Base-by-base conservation (phyloP, 257 asterid genomes). In the Oldenlandia corymbosa region DNA sequence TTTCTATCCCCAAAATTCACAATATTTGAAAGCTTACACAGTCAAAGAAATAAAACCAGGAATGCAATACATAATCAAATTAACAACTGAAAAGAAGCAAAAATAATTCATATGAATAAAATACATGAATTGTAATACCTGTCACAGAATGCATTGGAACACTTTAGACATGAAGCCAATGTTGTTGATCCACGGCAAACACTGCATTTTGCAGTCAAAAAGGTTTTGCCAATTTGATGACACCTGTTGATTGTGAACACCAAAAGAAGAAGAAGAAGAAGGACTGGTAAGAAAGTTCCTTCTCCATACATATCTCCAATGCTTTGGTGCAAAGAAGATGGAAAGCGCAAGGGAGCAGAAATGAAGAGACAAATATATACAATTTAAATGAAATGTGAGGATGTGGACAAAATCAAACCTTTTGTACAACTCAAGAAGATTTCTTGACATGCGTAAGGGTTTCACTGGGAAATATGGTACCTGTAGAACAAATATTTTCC, bases 91-190 rank as follows among this genome's bases (percentile, higher is more conserved):
- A 46, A 26, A 28, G 65, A 32, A 24, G 32, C n/a, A 13, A 61
- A 76, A 43, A 36, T 20, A 41, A 13, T 27, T 41, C 17, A 52
- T 5, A 4, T 24, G 42, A 30, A 56, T 9, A n/a, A n/a, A n/a
- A n/a, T n/a, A n/a, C n/a, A n/a, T 66, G 39, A 60, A 37, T 57
- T 60, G 58, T 47, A 74, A 66, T 76, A 88, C 97, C 95, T 72
- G 75, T 90, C 97, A 74, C 97, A 90, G 66, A 77, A 82, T 53
- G 76, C 75, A 69, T 84, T 85, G 63, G 80, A 77, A 69, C 97
- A 90, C 67, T 73, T 70, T 21, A 90, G 74, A 64, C 97, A 90
- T 57, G 83, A 71, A 69, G 96, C 93, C 71, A 90, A 73, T 39
- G 84, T 73, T 68, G 82, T 82, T 41, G 85, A 76, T 61, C 78